Base-by-base conservation (phyloP, 306 rosid species). In the Dalbergia oliveri region DNA sequence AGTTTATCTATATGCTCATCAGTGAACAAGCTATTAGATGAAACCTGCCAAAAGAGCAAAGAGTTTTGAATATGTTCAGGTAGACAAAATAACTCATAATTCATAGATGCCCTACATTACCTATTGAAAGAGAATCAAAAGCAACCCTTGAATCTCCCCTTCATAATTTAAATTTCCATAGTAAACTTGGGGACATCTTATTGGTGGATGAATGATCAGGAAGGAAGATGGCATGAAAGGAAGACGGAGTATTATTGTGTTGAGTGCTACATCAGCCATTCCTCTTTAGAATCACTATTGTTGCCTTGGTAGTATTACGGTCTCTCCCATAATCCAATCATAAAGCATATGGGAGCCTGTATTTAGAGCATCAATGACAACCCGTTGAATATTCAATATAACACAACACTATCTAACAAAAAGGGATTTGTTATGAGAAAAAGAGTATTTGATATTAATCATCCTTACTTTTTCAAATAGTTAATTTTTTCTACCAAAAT, bases 251-350 rank as follows among this genome's bases (percentile, higher is more conserved):
- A 41, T 45, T 11, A 16, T 14, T 53, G 21, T 31, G 31, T 23
- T 77, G 75, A 39, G 57, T 53, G 66, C 81, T 58, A 78, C 61
- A 67, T 78, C 76, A 67, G 47, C 66, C 10, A 26, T 26, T 2
- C 1, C 31, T 26, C 31, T 26, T 26, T 26, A 26, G 31, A 26
- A 26, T 26, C 8, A 37, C 41, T 37, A 37, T 37, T 37, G 41
- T 6, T 37, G 41, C 41, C 41, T 37, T 37, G 41, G 8, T 1
- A 37, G 41, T 37, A 37, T 37, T 37, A 5, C 8, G 41, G 41
- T 37, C 41, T 6, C 41, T 26, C 31, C 31, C 7, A 5, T 5
- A 37, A 37, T 37, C 41, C 41, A 37, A 37, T 37, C 41, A 37
- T 4, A 37, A 1, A 6, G 7, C 41, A 37, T 37, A 0, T 37